Evolutionary conservation across 192 early-diverging fungal species (phyloP), one percentile per base, ranked within the genome.

Genomic region (Backusella tarrabulga): DNA sequence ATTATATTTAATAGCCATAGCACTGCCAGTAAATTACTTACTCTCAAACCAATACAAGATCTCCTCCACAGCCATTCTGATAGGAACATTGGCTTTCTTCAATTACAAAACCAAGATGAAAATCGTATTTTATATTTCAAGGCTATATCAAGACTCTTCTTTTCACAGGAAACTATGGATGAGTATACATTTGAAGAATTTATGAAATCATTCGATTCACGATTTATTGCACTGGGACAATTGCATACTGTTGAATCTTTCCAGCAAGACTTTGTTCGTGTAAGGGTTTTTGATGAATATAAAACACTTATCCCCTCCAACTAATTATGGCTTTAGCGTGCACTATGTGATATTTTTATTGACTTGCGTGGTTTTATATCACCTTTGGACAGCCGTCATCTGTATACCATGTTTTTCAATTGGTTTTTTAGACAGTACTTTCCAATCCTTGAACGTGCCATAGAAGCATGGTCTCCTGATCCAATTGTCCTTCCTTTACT

Each of bases 361-460:
- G 94, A 95, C 68, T 79, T 95, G 52, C 88, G 93, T 66, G 95
- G 95, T 4, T 91, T 97, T 67, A 83, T 95, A 34, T 79, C 82
- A 6, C 87, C 92, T 26, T 83, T 95, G 29, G 84, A 88, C 60
- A 84, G 79, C 19, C 79, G 88, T 76, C 81, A 81, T 71, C 83
- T 88, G 74, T 93, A 90, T 76, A 73, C 74, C 17, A 34, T 93
- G 46, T 93, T 97, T 79, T 96, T 96, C 73, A 91, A 93, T 35
- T 97, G 96, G 96, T 88, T 97, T 41, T 92, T 89, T 82, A 90
- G 94, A 26, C 83, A 85, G 12, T 88, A 90, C 52, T 89, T 90
- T 41, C 87, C 80, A 5, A 85, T 95, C 32, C 75, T 96, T 12
- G 81, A 89, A 32, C 83, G 88, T 26, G 89, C 86, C 0, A 83